These are phyloP conservation scores for Carex myosuroides DNA, from an alignment of 176 grass and related monocot genomes.

Conservation along the genomic window DNA sequence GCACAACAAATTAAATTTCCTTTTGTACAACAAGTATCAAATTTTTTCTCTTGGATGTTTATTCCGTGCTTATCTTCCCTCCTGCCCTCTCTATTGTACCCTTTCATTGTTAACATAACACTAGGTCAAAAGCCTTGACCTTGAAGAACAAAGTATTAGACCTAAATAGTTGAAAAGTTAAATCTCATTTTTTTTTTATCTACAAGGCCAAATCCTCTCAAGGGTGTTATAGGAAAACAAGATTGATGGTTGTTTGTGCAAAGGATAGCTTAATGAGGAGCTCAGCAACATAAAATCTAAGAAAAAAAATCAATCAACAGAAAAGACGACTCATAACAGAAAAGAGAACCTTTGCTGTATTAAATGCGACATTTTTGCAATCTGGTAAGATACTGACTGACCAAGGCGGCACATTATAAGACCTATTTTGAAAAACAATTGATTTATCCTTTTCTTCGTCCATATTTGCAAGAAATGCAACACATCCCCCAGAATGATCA, in stretches of 20 bases:
- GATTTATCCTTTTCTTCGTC: conserved; percentile 61
- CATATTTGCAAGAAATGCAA: conserved; percentile 75
- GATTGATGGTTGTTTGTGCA: background rate
- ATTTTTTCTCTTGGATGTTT: background rate
- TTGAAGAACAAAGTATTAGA: background rate
- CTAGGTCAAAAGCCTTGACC: background rate
- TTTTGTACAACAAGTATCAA: background rate
- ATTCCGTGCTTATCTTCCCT: background rate
- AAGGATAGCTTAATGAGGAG: background rate
- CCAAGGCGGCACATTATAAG: conserved; percentile 91
- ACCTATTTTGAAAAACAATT: conserved; percentile 53
- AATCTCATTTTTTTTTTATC: background rate
- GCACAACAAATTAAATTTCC: background rate
- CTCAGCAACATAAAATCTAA: background rate
- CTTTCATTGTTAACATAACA: background rate
- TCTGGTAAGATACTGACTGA: conserved; percentile 96
- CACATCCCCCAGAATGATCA: conserved; percentile 73
- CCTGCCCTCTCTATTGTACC: background rate
- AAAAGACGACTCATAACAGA: background rate
- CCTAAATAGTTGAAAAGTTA: background rate
- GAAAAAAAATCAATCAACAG: background rate
- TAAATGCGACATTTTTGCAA: conserved; percentile 93
- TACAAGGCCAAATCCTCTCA: background rate
- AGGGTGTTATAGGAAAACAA: background rate
- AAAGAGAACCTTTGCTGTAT: conserved; percentile 72